Percentiles rank a stretch among this genome's conserved stretches.
These are phyloP conservation scores for Diaporthe citri DNA, from an alignment of 2,329 filamentous ascomycete genomes.

Conservation along the genomic window DNA sequence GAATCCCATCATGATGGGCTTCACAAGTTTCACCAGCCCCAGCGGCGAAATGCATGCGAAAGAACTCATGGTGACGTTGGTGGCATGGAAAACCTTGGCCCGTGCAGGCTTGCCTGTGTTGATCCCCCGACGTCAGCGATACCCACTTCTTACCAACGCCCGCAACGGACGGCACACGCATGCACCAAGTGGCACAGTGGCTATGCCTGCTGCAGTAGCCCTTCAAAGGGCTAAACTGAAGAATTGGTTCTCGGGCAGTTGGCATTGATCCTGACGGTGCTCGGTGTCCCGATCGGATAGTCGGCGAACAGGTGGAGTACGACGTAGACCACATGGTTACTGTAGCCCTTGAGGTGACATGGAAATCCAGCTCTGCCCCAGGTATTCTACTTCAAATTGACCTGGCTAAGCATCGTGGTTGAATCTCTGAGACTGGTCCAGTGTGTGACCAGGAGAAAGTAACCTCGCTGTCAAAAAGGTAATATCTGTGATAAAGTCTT, in stretches of 20 bases:
- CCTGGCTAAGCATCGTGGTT: not conserved
- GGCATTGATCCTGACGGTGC: no score
- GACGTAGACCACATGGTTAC: not conserved
- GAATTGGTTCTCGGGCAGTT: not conserved
- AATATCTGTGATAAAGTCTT: not conserved
- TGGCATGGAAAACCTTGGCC: slow-evolving; percentile 15
- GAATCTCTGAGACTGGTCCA: not conserved
- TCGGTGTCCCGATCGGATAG: not conserved
- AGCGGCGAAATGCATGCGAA: not conserved
- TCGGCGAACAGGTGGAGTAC: slow-evolving; percentile 9
- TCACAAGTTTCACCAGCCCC: slow-evolving; percentile 26
- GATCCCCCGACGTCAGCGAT: slow-evolving; percentile 30
- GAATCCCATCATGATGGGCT: slow-evolving; percentile 6
- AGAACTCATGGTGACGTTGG: slow-evolving; percentile 22
- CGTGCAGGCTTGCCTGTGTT: not conserved
- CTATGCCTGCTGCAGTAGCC: not conserved
- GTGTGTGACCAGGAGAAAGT: no score
- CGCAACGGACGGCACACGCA: not conserved
- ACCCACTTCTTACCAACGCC: slow-evolving; percentile 19
- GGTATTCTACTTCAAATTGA: not conserved
- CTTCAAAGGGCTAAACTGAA: not conserved
- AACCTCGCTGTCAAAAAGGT: not conserved
- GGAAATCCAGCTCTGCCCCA: not conserved
- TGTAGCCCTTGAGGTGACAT: not conserved
- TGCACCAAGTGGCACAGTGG: not conserved